Evolutionary conservation across 1,284 basidiomycete species (phyloP), one percentile per base, ranked within the genome.

Genomic region (Microbotryomycetes sp.): DNA sequence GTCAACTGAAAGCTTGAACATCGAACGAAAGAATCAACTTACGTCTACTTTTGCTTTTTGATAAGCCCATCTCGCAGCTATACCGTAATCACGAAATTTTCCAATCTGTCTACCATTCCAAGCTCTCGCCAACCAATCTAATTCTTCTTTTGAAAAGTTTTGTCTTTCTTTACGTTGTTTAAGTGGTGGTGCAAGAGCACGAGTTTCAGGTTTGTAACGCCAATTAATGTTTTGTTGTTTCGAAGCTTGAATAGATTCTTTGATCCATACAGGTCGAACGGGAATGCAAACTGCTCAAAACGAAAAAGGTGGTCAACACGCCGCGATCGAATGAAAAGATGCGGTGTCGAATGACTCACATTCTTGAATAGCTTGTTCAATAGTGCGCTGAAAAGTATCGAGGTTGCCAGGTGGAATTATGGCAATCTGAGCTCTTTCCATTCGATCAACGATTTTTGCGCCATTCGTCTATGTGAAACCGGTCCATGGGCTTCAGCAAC

Each of bases 401-500:
- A 22, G 42, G 53, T 2, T 45, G 22, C 25, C 19, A 3, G 14
- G 48, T 49, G 58, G 58, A 4, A 60, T 12, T 29, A 60, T 30
- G 26, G 46, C 52, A 22, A 30, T 25, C 2, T 48, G 5, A 4
- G 46, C 58, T 2, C 25, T 2, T 1, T 15, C n/a, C 6, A 49
- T 16, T 1, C 29, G 6, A 4, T 48, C 12, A n/a, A 60, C 30
- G 26, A 60, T 22, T 26, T 25, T 31, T 4, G 46, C 58, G 6
- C 58, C 58, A n/a, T 60, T 36, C n/a, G n/a, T 3, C 23, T n/a
- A 51, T 60, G 58, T 42, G 36, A 19, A 32, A 36, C 49, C 52
- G 59, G 59, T 4, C 47, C 53, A 6, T 60, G 59, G 28, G 29
- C 7, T 3, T 4, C 36, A 5, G 31, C 14, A 2, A 9, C 54